Conservation (phyloP, 805 yeast species). For the Candida glaebosa region DNA sequence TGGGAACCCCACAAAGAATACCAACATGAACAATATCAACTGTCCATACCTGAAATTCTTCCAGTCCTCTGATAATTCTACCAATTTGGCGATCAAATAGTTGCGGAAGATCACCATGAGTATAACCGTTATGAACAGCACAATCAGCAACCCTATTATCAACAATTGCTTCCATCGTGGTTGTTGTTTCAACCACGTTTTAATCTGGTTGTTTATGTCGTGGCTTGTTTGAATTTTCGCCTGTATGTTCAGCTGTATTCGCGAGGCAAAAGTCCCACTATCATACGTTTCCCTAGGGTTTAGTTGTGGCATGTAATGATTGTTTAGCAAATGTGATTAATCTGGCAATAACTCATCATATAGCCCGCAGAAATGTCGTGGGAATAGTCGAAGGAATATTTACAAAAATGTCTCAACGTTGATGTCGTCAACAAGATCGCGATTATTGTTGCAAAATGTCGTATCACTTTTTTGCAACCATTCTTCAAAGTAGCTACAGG, state of each 20-base stretch:
- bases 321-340: background rate
- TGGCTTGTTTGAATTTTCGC: background rate
- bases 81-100: conserved; percentile 32
- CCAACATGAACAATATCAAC: conserved; percentile 45
- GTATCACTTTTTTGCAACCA: too few species aligned
- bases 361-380: conserved; percentile 1
- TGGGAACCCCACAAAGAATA: conserved; percentile 79
- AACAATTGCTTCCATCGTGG: conserved; percentile 13
- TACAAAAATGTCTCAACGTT: too few species aligned
- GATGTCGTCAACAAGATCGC: too few species aligned
- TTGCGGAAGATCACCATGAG: conserved; percentile 30
- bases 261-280: background rate
- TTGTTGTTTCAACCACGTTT: conserved; percentile 19
- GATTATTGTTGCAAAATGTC: too few species aligned
- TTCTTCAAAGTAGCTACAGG: too few species aligned
- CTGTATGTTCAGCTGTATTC: background rate
- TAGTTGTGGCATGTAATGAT: background rate
- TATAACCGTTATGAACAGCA: conserved; percentile 8
- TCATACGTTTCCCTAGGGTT: background rate
- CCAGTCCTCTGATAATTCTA: conserved; percentile 45
- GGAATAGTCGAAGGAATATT: too few species aligned
- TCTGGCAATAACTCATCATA: too few species aligned
- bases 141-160: conserved; percentile 15
- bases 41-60: conserved; percentile 36
- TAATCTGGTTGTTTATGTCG: conserved; percentile 2